Conservation (phyloP, 2,329 filamentous ascomycete genomes). For the Monilinia fructigena region DNA sequence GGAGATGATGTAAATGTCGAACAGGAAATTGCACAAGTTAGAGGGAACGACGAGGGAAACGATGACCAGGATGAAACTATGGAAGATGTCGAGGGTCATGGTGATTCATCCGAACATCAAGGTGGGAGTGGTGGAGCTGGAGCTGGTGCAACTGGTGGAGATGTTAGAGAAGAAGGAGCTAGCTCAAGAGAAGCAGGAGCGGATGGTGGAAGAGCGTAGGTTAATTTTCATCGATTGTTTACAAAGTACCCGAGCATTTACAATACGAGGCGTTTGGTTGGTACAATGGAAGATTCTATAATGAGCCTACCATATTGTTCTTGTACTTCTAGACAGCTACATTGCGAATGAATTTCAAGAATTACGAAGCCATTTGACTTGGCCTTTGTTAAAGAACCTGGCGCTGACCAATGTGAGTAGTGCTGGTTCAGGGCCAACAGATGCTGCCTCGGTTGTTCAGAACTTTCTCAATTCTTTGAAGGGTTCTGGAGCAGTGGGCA, state of each 20-base stretch:
- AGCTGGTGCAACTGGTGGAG: slow-evolving; percentile 82
- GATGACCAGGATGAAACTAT: slow-evolving; percentile 73
- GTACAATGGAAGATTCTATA: slow-evolving; percentile 29
- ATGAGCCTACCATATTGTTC: slow-evolving; percentile 28
- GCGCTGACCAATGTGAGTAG: slow-evolving; percentile 53
- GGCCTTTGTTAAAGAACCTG: slow-evolving; percentile 16
- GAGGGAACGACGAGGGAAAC: slow-evolving; percentile 50
- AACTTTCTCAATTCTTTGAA: slow-evolving; percentile 85
- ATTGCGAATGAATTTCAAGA: slow-evolving; percentile 36
- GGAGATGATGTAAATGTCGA: slow-evolving; percentile 84
- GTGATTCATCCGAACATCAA: slow-evolving; percentile 57
- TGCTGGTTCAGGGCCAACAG: slow-evolving; percentile 56
- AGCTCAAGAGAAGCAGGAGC: slow-evolving; percentile 87
- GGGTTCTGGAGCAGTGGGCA: slow-evolving; percentile 45
- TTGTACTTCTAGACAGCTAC: slow-evolving; percentile 41
- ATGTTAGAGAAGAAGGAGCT: slow-evolving; percentile 86
- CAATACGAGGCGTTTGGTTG: slow-evolving; percentile 37
- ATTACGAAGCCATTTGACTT: slow-evolving; percentile 23
- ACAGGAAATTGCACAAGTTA: slow-evolving; percentile 66
- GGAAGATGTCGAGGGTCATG: slow-evolving; percentile 70
- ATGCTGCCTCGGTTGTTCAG: slow-evolving; percentile 77
- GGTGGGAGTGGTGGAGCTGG: slow-evolving; percentile 78
- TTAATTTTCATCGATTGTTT: slow-evolving; percentile 46
- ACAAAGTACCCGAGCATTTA: slow-evolving; percentile 35
- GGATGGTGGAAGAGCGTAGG: slow-evolving; percentile 99